Conservation (phyloP, 768 basidiomycete genomes). For the Amanita rubescens region DNA sequence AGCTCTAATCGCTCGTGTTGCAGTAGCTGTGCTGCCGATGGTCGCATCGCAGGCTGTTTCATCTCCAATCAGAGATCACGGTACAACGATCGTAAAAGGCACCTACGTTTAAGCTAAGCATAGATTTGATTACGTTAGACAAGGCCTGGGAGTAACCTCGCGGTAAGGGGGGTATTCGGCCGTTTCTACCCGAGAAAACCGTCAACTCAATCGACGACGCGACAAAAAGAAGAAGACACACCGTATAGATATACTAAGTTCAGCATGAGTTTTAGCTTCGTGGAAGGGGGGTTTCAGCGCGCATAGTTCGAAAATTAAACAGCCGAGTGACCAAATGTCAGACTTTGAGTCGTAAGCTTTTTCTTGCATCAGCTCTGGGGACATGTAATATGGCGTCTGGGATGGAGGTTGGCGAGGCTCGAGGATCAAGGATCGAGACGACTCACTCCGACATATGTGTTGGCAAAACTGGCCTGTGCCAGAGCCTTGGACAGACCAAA, state of each 20-base stretch:
- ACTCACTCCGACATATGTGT: constrained; percentile 93
- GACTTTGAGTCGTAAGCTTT: constrained; percentile 97
- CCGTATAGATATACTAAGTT: constrained; percentile 79
- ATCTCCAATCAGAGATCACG: neutral
- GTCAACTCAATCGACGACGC: neutral
- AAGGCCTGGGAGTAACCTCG: constrained; percentile 73
- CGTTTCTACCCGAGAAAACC: constrained; percentile 47
- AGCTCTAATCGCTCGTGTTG: constrained; percentile 73
- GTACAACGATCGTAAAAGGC: neutral
- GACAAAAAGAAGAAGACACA: constrained; percentile 20
- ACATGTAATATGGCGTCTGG: constrained; percentile 99
- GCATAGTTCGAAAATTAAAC: constrained; percentile 94
- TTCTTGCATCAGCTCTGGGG: constrained; percentile 95
- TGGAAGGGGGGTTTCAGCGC: constrained; percentile 91
- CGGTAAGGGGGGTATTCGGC: constrained; percentile 87
- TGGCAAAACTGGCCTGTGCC: constrained; percentile 81
- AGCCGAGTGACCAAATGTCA: constrained; percentile 98
- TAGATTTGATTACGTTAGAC: constrained; percentile 70
- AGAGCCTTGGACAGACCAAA: constrained; percentile 95
- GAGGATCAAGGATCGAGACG: neutral
- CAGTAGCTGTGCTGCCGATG: constrained; percentile 72
- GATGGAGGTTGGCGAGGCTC: neutral
- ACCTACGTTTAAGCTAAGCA: constrained; percentile 77
- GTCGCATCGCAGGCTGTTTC: constrained; percentile 75
- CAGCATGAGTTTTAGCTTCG: constrained; percentile 84